A percentile compares a stretch with the other conserved stretches of the same genome.
phyloP scores from a whole-genome alignment of 139 green algal species.

The Micromonas pusilla region DNA sequence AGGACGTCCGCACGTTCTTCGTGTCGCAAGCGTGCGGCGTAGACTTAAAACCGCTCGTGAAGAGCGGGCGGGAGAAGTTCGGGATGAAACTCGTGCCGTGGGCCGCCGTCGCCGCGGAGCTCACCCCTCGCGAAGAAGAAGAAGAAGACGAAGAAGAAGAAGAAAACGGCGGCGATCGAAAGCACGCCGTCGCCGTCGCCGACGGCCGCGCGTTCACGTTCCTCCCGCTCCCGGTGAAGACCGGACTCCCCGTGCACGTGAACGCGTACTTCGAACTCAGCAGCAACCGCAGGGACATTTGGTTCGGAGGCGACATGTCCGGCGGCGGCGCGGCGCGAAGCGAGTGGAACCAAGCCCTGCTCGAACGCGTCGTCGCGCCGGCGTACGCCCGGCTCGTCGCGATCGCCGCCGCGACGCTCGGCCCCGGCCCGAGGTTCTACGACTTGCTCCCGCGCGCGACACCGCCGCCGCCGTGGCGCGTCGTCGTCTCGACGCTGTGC shows the following conservation, averaged over 20 bases:
- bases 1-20: background rate
- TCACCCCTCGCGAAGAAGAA: constrained; percentile 4
- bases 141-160: background rate
- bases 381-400: constrained; percentile 50
- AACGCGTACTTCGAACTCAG: constrained; percentile 70
- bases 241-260: constrained; percentile 58
- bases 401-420: constrained; percentile 43
- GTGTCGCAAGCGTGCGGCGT: background rate
- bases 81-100: constrained; percentile 54
- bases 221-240: constrained; percentile 56
- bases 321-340: constrained; percentile 51
- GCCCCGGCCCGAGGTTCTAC: constrained; percentile 37
- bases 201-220: constrained; percentile 55
- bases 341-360: constrained; percentile 59
- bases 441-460: constrained; percentile 48
- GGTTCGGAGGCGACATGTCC: constrained; percentile 61
- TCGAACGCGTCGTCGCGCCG: constrained; percentile 46
- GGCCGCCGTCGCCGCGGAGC: constrained; percentile 50
- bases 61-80: constrained; percentile 35
- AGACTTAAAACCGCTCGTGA: background rate
- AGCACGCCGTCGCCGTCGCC: background rate
- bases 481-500: constrained; percentile 43
- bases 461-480: constrained; percentile 46
- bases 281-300: constrained; percentile 53
- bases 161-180: background rate